Percentiles rank a stretch among this genome's conserved stretches.
phyloP scores from a whole-genome alignment of 2,329 filamentous ascomycete species.

The Meredithiella fracta region DNA sequence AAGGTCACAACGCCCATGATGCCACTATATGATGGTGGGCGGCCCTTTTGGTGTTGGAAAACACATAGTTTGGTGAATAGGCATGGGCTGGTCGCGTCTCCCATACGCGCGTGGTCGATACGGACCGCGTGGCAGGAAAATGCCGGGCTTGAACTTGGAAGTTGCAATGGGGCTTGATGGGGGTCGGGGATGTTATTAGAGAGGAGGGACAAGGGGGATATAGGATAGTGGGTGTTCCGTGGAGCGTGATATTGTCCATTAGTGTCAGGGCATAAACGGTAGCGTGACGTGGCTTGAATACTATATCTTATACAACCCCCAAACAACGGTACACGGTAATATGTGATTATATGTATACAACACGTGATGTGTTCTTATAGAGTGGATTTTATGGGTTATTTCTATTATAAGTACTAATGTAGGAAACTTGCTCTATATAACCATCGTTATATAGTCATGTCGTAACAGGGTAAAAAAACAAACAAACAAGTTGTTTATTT shows the following conservation, averaged over 20 bases:
- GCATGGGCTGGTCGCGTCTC: slow-evolving; percentile 34
- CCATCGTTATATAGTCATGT: background rate
- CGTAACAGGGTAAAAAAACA: background rate
- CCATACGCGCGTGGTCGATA: background rate
- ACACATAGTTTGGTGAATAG: slow-evolving; percentile 16
- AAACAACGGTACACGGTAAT: background rate
- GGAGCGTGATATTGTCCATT: background rate
- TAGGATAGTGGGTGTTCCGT: background rate
- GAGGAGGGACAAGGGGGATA: slow-evolving; percentile 23
- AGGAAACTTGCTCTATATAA: background rate
- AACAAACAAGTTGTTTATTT: slow-evolving; percentile 14
- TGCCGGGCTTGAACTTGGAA: background rate
- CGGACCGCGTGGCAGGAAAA: background rate
- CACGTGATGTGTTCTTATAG: background rate
- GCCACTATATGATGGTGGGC: slow-evolving; percentile 2
- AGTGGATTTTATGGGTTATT: background rate
- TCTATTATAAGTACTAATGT: background rate
- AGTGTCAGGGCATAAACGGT: slow-evolving; percentile 3
- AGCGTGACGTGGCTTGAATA: background rate
- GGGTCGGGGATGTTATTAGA: slow-evolving; percentile 17
- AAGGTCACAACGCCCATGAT: background rate
- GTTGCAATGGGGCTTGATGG: background rate
- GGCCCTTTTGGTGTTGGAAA: slow-evolving; percentile 4
- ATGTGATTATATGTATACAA: background rate
- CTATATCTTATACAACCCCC: slow-evolving; percentile 1